Evolutionary conservation across 768 basidiomycete genomes (phyloP), one percentile per base, ranked within the genome.

Genomic region (Paxillus rubicundulus): DNA sequence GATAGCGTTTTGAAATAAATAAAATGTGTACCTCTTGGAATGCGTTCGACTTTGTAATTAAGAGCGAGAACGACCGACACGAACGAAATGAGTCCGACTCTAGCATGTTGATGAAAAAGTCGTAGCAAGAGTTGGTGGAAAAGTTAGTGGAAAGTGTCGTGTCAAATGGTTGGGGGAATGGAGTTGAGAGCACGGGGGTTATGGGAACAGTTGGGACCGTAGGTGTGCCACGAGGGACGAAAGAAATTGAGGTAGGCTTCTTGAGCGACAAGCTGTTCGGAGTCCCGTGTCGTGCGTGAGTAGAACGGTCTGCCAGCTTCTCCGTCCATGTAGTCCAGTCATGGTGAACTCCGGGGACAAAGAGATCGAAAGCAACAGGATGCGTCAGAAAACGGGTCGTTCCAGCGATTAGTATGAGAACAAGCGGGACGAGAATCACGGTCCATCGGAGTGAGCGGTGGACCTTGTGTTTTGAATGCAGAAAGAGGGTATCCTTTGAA

Each of bases 31-130:
- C 89, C 65, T 74, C 45, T 45, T 79, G 68, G 60, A 89, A 89
- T 12, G 66, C 72, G 17, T 65, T 52, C 4, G 89, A 88, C 10
- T 69, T 75, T 56, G 76, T 72, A 17, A 82, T 65, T 38, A 92
- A 77, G 32, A 92, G 59, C 3, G 87, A 86, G 66, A 92, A 83
- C 0, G 89, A 80, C 7, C 91, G 80, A 64, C 90, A 93, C n/a
- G 77, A 64, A n/a, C 84, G 75, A 63, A 92, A 91, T 0, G 82
- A 61, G 5, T 65, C 43, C 3, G 77, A 69, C 54, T 74, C 73
- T 0, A 88, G 87, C 85, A 93, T 92, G 55, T 87, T 89, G 14
- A 71, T 57, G 66, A 93, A 87, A 68, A 92, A 93, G 40, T 76
- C 73, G 44, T 80, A 77, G 62, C 92, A 95, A 41, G 75, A 67